phyloP scores from a whole-genome alignment of 2,329 filamentous ascomycete genomes.

The Alternaria viburni region DNA sequence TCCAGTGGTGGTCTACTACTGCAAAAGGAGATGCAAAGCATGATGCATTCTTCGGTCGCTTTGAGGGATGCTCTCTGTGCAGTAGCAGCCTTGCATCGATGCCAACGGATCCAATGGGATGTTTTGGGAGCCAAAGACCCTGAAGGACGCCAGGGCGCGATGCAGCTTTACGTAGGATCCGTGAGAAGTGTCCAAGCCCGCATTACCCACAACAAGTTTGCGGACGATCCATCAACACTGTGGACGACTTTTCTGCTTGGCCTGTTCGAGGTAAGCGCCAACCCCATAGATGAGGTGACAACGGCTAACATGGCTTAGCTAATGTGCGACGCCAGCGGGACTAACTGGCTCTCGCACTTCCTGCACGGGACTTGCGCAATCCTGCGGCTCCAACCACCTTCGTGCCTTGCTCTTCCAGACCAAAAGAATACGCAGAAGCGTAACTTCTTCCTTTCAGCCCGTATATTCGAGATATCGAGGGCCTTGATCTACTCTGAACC shows the following conservation, averaged over 20 bases:
- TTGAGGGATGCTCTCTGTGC: slow-evolving; percentile 29
- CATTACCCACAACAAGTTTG: slow-evolving; percentile 16
- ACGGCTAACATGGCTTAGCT: slow-evolving; percentile 18
- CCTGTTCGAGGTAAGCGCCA: slow-evolving; percentile 28
- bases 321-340: slow-evolving; percentile 35
- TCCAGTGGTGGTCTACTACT: slow-evolving; percentile 9
- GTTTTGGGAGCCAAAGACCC: background rate
- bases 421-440: slow-evolving; percentile 13
- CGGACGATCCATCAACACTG: slow-evolving; percentile 23
- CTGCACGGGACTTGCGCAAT: slow-evolving; percentile 36
- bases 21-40: slow-evolving; percentile 13
- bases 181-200: slow-evolving; percentile 19
- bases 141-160: background rate
- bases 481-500: slow-evolving; percentile 33
- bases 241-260: slow-evolving; percentile 37
- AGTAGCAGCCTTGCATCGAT: slow-evolving; percentile 22
- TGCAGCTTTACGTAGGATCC: slow-evolving; percentile 28
- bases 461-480: slow-evolving; percentile 37
- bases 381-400: slow-evolving; percentile 27
- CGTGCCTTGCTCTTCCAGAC: slow-evolving; percentile 6
- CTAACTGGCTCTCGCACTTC: slow-evolving; percentile 37
- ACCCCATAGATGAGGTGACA: background rate
- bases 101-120: background rate
- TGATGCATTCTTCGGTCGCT: slow-evolving; percentile 17
- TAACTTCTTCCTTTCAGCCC: slow-evolving; percentile 32